phyloP scores from a whole-genome alignment of 371 early-diverging fungal genomes.

The Zopfochytrium polystomum region DNA sequence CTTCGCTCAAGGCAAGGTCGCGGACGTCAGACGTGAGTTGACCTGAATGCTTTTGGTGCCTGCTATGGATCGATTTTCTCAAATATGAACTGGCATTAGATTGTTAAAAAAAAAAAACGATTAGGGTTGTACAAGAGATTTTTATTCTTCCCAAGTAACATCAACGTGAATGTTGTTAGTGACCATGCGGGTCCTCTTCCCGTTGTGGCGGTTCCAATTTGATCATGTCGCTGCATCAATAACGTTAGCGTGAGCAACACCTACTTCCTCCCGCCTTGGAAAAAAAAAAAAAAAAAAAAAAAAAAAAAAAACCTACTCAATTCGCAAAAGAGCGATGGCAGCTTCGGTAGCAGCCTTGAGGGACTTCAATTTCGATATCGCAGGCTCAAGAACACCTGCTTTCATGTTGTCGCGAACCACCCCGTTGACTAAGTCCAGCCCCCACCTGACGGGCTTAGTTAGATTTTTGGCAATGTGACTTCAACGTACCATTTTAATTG shows the following conservation, averaged over 20 bases:
- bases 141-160: too few species aligned
- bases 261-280: not conserved
- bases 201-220: conserved; percentile 55
- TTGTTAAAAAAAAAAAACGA: too few species aligned
- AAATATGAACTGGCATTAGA: too few species aligned
- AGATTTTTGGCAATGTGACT: not conserved
- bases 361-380: conserved; percentile 98
- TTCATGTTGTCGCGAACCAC: conserved; percentile 92
- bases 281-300: conserved; percentile 3
- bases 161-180: too few species aligned
- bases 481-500: conserved; percentile 65
- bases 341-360: conserved; percentile 99
- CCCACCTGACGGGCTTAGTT: conserved; percentile 41
- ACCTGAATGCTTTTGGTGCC: too few species aligned
- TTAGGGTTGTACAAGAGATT: too few species aligned
- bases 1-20: too few species aligned
- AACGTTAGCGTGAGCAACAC: not conserved
- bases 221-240: conserved; percentile 77
- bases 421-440: conserved; percentile 95
- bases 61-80: too few species aligned
- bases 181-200: conserved; percentile 51
- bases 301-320: conserved; percentile 62
- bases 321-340: conserved; percentile 97
- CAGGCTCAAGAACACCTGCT: conserved; percentile 98
- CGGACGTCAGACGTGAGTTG: too few species aligned